Evolutionary conservation across 129 eudicot species (phyloP).

Genomic region (Ambrosia artemisiifolia): DNA sequence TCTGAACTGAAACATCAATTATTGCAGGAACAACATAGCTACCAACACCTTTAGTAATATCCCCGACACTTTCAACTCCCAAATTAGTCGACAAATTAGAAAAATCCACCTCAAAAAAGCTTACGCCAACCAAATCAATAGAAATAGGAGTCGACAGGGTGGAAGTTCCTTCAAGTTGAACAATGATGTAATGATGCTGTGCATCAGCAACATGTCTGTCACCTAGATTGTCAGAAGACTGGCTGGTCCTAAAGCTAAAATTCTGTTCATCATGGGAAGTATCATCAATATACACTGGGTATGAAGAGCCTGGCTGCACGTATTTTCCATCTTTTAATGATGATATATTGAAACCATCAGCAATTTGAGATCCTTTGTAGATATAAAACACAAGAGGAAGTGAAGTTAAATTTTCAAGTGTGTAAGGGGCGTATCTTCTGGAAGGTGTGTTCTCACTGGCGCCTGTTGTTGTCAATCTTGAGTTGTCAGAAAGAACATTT

Average conservation of each 20-base stretch:
- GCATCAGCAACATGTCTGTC: conserved; percentile 48
- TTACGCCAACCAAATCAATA: conserved; percentile 90
- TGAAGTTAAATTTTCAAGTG: conserved; percentile 79
- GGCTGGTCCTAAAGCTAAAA: conserved; percentile 44
- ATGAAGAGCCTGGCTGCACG: conserved; percentile 70
- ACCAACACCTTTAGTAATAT: conserved; percentile 32
- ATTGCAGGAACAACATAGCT: conserved; percentile 85
- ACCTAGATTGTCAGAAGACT: conserved; percentile 61
- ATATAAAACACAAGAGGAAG: conserved; percentile 68
- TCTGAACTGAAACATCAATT: conserved; percentile 86
- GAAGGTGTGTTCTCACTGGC: conserved; percentile 37
- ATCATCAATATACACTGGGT: conserved; percentile 67
- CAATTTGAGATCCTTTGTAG: conserved; percentile 43
- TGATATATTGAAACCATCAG: conserved; percentile 44
- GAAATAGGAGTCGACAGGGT: conserved; percentile 72
- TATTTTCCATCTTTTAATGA: conserved; percentile 40
- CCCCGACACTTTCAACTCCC: conserved; percentile 32
- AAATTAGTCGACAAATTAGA: conserved; percentile 53
- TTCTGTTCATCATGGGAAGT: conserved; percentile 50
- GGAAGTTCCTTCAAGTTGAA: conserved; percentile 91
- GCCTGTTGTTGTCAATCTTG: conserved; percentile 32
- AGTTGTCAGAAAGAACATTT: conserved; percentile 37
- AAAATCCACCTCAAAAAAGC: conserved; percentile 84
- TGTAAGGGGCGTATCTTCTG: conserved; percentile 77
- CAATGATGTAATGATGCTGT: conserved; percentile 65